These are phyloP conservation scores for Lasiosphaeris hirsuta DNA, from an alignment of 495 filamentous ascomycete genomes.

Conservation along the genomic window DNA sequence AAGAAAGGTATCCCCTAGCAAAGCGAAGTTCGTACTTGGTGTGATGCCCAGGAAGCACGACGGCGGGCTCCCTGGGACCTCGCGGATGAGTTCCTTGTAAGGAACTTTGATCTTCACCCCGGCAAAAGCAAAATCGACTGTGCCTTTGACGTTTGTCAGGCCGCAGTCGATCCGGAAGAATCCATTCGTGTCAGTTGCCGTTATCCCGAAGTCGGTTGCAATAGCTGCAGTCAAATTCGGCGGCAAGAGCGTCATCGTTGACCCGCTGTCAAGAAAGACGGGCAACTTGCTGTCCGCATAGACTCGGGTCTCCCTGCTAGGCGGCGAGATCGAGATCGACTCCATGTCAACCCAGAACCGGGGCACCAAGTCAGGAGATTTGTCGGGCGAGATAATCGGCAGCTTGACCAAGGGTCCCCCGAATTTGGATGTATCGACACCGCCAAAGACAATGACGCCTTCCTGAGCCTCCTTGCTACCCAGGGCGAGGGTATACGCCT, in stretches of 20 bases:
- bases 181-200: slow-evolving; percentile 46
- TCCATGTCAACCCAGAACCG: slow-evolving; percentile 61
- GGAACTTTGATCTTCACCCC: slow-evolving; percentile 65
- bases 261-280: slow-evolving; percentile 85
- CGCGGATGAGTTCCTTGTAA: slow-evolving; percentile 53
- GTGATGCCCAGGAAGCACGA: slow-evolving; percentile 76
- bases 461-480: slow-evolving; percentile 45
- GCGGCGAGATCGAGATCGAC: slow-evolving; percentile 50
- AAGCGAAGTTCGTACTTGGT: slow-evolving; percentile 56
- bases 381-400: slow-evolving; percentile 55
- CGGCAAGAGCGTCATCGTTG: slow-evolving; percentile 84
- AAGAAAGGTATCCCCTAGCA: slow-evolving; percentile 92
- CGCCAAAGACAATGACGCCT: slow-evolving; percentile 90
- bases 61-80: slow-evolving; percentile 43
- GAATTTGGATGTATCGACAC: slow-evolving; percentile 84
- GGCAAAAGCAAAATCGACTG: slow-evolving; percentile 69
- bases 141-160: slow-evolving; percentile 58
- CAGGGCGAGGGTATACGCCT: slow-evolving; percentile 47
- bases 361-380: slow-evolving; percentile 43
- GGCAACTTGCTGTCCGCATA: slow-evolving; percentile 51
- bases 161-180: slow-evolving; percentile 69
- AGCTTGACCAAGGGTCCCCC: slow-evolving; percentile 63
- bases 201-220: slow-evolving; percentile 61
- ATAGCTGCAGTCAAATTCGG: slow-evolving; percentile 58
- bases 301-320: slow-evolving; percentile 40